A percentile compares a stretch with the other conserved stretches of the same genome.
Conservation (phyloP, 2,329 filamentous ascomycete species). For the Penicillium hordei region DNA sequence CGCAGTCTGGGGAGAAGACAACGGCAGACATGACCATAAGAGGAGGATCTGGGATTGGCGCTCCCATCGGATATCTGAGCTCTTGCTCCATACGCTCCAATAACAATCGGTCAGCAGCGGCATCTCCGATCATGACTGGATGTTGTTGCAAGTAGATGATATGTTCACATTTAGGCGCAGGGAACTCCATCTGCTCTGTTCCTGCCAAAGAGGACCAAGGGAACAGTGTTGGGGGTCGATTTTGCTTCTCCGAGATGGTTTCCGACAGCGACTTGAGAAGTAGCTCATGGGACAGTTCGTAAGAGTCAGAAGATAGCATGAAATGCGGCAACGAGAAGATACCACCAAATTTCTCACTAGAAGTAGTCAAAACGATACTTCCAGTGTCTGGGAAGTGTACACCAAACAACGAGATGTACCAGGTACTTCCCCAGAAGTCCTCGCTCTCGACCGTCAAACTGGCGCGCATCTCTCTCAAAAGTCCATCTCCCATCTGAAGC, state of each 20-base stretch:
- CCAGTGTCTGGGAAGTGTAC: slow-evolving; percentile 84
- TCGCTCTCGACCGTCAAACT: slow-evolving; percentile 72
- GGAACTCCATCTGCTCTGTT: slow-evolving; percentile 47
- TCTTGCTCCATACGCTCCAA: slow-evolving; percentile 59
- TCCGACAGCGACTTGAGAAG: slow-evolving; percentile 71
- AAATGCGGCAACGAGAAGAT: slow-evolving; percentile 88
- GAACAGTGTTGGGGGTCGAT: slow-evolving; percentile 56
- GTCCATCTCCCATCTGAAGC: slow-evolving; percentile 45
- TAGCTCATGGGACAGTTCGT: slow-evolving; percentile 60
- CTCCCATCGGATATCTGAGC: slow-evolving; percentile 59
- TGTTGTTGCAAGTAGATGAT: slow-evolving; percentile 75
- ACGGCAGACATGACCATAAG: slow-evolving; percentile 59
- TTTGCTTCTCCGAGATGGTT: slow-evolving; percentile 63
- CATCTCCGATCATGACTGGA: slow-evolving; percentile 36
- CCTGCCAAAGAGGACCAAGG: slow-evolving; percentile 74
- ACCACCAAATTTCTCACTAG: slow-evolving; percentile 91
- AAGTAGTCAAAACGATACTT: slow-evolving; percentile 77
- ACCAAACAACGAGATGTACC: slow-evolving; percentile 78
- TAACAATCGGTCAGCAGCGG: slow-evolving; percentile 33
- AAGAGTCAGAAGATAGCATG: slow-evolving; percentile 58
- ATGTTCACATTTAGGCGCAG: slow-evolving; percentile 80
- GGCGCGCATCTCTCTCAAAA: slow-evolving; percentile 67
- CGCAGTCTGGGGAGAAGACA: slow-evolving; percentile 65
- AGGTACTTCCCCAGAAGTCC: slow-evolving; percentile 67
- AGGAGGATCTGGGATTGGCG: slow-evolving; percentile 53